phyloP scores from a whole-genome alignment of 768 basidiomycete species.

The Pulveroboletus sp. region DNA sequence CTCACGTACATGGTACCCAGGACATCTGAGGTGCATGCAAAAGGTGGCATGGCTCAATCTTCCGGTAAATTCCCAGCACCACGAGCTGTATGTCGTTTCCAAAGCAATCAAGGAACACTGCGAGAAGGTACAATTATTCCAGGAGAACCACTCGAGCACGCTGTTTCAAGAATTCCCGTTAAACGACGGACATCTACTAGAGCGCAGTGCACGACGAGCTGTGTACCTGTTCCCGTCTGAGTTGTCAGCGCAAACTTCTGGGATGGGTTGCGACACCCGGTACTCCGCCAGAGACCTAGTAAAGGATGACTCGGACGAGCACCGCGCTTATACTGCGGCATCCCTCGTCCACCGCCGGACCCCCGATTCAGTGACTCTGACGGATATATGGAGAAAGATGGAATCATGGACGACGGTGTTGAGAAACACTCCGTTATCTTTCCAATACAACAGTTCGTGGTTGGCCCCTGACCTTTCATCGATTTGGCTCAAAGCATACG shows the following conservation, averaged over 20 bases:
- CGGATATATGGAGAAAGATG: conserved; percentile 2
- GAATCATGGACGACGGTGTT: conserved; percentile 6
- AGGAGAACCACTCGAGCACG: background rate
- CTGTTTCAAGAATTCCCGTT: conserved; percentile 6
- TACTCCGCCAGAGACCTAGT: conserved; percentile 13
- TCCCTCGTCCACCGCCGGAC: background rate
- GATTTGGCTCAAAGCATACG: conserved; percentile 28
- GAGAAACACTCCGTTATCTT: conserved; percentile 1
- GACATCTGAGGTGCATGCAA: conserved; percentile 38
- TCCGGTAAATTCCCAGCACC: conserved; percentile 28
- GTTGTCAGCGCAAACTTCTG: background rate
- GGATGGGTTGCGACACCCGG: background rate
- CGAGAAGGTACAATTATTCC: conserved; percentile 12
- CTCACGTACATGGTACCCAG: conserved; percentile 35
- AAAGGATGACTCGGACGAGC: conserved; percentile 1
- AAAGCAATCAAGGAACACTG: conserved; percentile 29
- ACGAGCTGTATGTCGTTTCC: conserved; percentile 22
- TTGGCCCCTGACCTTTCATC: conserved; percentile 16
- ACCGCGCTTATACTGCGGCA: conserved; percentile 17
- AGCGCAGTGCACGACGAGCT: conserved; percentile 15
- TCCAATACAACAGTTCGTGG: conserved; percentile 29
- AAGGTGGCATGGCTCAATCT: conserved; percentile 30
- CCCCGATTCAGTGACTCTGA: background rate
- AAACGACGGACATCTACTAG: conserved; percentile 7
- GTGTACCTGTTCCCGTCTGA: conserved; percentile 13